Conservation (phyloP, 2,329 filamentous ascomycete species). For the Aspergillus oerlinghausenensis region DNA sequence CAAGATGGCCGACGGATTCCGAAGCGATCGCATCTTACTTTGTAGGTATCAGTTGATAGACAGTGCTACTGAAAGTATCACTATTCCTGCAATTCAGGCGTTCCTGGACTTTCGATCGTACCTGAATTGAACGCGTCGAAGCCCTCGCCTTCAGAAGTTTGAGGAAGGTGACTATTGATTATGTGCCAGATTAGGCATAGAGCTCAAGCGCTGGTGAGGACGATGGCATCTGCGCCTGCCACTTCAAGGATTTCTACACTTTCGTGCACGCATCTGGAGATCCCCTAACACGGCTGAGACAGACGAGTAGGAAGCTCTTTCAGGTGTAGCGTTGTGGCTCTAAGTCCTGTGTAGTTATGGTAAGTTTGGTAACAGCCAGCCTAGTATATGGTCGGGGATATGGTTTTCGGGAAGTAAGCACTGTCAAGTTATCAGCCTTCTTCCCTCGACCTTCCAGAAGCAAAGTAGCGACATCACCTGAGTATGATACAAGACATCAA, state of each 20-base stretch:
- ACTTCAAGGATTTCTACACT: slow-evolving; percentile 19
- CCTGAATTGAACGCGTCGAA: not conserved
- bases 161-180: not conserved
- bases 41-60: not conserved
- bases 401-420: not conserved
- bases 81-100: not conserved
- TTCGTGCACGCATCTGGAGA: slow-evolving; percentile 24
- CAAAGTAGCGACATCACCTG: not conserved
- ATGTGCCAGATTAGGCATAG: not conserved
- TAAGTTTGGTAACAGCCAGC: not conserved
- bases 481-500: not conserved
- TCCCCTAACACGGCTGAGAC: not conserved
- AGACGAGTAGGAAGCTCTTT: not conserved
- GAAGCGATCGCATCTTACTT: not conserved
- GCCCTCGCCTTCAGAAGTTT: not conserved
- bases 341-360: not conserved
- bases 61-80: not conserved
- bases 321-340: not conserved
- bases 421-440: not conserved
- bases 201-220: not conserved
- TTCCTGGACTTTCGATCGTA: not conserved
- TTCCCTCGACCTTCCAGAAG: not conserved
- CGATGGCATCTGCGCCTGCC: not conserved
- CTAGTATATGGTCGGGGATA: not conserved
- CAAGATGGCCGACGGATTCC: not conserved